Evolutionary conservation across 441 rosid species (phyloP).

Genomic region (Mallotus japonicus): DNA sequence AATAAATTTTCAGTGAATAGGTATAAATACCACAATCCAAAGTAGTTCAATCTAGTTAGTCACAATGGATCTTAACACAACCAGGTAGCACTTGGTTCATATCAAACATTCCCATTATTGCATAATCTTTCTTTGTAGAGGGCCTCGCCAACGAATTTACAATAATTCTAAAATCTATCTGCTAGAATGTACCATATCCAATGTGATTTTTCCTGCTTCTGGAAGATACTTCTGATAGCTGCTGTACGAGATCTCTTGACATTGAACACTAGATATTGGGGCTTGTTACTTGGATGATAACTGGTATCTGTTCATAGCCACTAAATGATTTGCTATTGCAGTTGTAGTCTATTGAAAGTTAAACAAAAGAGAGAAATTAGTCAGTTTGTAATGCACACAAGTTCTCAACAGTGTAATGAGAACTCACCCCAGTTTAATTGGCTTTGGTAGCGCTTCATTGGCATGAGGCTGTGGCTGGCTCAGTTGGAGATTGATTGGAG

Average conservation of each 20-base stretch:
- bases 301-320: constrained; percentile 21
- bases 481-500: constrained; percentile 52
- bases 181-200: constrained; percentile 30
- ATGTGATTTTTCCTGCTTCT: constrained; percentile 20
- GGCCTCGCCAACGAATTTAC: constrained; percentile 22
- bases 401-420: constrained; percentile 6
- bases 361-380: constrained; percentile 19
- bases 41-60: constrained; percentile 10
- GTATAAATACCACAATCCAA: background rate
- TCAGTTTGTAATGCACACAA: background rate
- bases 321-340: constrained; percentile 38
- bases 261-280: constrained; percentile 13
- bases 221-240: constrained; percentile 24
- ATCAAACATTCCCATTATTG: constrained; percentile 27
- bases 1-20: constrained; percentile 3
- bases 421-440: constrained; percentile 54
- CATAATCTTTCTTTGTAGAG: constrained; percentile 32
- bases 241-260: constrained; percentile 23
- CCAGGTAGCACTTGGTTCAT: constrained; percentile 20
- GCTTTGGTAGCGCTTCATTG: constrained; percentile 36
- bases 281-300: constrained; percentile 17
- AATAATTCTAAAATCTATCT: constrained; percentile 25
- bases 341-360: constrained; percentile 48
- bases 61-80: constrained; percentile 5
- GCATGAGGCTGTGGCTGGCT: constrained; percentile 58